Evolutionary conservation across 2,329 filamentous ascomycete species (phyloP).

Genomic region (Aspergillus ochraceus): DNA sequence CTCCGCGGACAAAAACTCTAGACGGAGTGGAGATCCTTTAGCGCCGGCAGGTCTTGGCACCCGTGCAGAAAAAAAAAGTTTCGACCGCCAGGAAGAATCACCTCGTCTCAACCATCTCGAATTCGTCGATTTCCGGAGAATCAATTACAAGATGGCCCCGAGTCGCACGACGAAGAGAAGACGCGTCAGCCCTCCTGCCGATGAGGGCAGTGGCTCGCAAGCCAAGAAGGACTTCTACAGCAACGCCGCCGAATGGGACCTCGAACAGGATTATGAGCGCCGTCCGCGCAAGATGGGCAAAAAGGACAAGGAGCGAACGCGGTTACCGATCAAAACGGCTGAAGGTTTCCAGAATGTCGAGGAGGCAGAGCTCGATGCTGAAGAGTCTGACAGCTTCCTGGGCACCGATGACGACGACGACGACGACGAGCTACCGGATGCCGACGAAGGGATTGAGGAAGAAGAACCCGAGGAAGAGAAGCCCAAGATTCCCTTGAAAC

Average conservation of each 20-base stretch:
- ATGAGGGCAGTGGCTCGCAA: slow-evolving; percentile 30
- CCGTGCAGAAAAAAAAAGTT: slow-evolving; percentile 26
- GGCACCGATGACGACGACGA: slow-evolving; percentile 2
- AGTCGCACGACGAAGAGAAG: slow-evolving; percentile 51
- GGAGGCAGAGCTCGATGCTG: not conserved
- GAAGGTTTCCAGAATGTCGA: slow-evolving; percentile 67
- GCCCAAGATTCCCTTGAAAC: slow-evolving; percentile 68
- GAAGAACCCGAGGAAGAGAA: slow-evolving; percentile 52
- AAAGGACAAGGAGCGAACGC: slow-evolving; percentile 4
- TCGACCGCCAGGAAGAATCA: slow-evolving; percentile 4
- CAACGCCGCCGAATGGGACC: slow-evolving; percentile 78
- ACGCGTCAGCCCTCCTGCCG: slow-evolving; percentile 49
- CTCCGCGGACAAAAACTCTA: slow-evolving; percentile 25
- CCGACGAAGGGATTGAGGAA: slow-evolving; percentile 32
- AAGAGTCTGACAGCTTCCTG: slow-evolving; percentile 60
- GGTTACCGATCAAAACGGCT: slow-evolving; percentile 67
- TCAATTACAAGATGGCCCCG: slow-evolving; percentile 43
- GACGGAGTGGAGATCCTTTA: slow-evolving; percentile 14
- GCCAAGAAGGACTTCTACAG: slow-evolving; percentile 61
- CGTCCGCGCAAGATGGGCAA: slow-evolving; percentile 68
- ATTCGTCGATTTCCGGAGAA: slow-evolving; percentile 1
- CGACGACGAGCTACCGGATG: not conserved
- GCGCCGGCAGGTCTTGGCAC: slow-evolving; percentile 29
- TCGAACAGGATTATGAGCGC: slow-evolving; percentile 88
- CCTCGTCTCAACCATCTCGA: not conserved